Base-by-base conservation (phyloP, 108 stramenopile species). In the Conticribra guillardii region DNA sequence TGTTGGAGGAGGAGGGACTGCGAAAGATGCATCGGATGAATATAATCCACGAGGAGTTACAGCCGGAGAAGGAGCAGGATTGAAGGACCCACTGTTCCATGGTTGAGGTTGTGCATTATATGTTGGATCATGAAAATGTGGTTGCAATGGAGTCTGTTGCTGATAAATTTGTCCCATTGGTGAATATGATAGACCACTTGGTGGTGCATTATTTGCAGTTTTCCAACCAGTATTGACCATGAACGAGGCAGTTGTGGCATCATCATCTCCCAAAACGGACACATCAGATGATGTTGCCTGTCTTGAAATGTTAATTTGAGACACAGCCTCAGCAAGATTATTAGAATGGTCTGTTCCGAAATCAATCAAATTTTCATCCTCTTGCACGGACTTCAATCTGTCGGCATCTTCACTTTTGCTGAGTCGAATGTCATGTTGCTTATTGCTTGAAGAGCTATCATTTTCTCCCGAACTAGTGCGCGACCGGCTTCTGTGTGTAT, bases 331-430 rank as follows among this genome's bases (percentile, higher is more conserved):
- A 7, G 61, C 33, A 29, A 60, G 21, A 45, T 65, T 62, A 46
- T 79, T 69, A 4, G n/a, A n/a, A n/a, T n/a, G n/a, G n/a, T n/a
- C n/a, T n/a, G 33, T 52, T 0, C 79, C 71, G 54, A 79, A 79
- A 67, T 79, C 79, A 56, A 79, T 79, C 66, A 79, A 67, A 68
- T 72, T 62, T 44, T 61, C 60, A 50, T 79, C 60, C 31, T 79
- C 79, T 33, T 64, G 54, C 34, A 79, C 67, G 14, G 79, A 32
- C 17, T 41, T 50, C 61, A 79, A 56, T 29, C 50, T 54, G 21
- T 31, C 53, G 2, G 28, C 46, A 33, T 54, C 65, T 17, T 60
- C 66, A 55, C 24, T 33, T 44, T 58, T 79, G 32, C 1, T 34
- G 15, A 37, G 52, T 1, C 55, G 54, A 28, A 28, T 18, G 33